Evolutionary conservation across 2,329 filamentous ascomycete species (phyloP).

Genomic region (Scolecobasidium constrictum): DNA sequence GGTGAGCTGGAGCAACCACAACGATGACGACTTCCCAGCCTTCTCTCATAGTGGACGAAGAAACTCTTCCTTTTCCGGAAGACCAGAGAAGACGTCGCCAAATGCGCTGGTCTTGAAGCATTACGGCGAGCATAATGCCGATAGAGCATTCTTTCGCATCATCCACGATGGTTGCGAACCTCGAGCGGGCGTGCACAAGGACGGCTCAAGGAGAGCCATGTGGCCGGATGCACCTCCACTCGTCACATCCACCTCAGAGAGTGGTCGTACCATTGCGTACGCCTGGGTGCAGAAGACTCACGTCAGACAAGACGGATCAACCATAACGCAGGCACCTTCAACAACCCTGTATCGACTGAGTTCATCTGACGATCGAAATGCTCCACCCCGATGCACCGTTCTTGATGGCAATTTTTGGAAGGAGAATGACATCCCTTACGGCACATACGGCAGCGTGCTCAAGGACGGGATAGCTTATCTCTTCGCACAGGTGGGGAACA

Average conservation of each 20-base stretch:
- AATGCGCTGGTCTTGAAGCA: too few species aligned
- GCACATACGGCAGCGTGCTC: neutral
- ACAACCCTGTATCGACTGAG: neutral
- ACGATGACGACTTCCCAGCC: neutral
- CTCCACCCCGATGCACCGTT: neutral
- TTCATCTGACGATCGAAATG: neutral
- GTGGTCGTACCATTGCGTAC: neutral
- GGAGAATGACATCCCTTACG: neutral
- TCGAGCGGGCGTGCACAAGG: neutral
- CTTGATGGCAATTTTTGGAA: neutral
- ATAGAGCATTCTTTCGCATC: neutral
- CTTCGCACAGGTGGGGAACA: neutral
- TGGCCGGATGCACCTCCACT: neutral
- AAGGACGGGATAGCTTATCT: neutral
- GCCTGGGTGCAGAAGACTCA: neutral
- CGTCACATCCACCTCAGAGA: neutral
- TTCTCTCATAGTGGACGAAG: too few species aligned
- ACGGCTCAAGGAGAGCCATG: neutral
- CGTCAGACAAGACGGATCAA: neutral
- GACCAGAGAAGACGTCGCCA: too few species aligned
- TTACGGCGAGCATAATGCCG: neutral
- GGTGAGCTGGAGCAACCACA: neutral
- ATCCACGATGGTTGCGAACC: neutral
- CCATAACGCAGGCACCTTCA: neutral
- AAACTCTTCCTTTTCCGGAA: too few species aligned